phyloP scores from a whole-genome alignment of 257 asterid genomes.

The Fraxinus cuspidata region DNA sequence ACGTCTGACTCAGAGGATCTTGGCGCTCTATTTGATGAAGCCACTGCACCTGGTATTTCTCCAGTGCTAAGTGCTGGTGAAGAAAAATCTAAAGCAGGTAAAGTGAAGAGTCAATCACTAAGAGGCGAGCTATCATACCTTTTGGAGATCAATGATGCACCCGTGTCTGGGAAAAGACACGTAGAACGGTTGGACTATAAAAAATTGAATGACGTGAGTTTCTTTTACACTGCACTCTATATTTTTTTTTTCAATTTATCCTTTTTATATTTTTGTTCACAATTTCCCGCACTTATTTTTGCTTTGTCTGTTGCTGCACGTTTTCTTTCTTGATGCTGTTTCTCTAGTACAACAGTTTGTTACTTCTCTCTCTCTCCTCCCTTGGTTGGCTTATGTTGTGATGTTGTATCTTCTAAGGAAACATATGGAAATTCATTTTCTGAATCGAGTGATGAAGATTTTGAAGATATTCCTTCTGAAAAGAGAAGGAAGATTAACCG shows the following conservation, averaged over 20 bases:
- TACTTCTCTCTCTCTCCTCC: not conserved
- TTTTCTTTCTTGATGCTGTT: not conserved
- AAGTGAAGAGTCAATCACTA: constrained; percentile 41
- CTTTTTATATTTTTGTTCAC: not conserved
- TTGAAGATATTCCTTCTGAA: constrained; percentile 42
- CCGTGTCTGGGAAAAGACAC: constrained; percentile 58
- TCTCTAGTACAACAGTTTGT: not conserved
- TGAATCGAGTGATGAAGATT: constrained; percentile 94
- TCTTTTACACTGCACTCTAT: constrained; percentile 11
- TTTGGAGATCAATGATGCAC: constrained; percentile 46
- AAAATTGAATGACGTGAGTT: constrained; percentile 80
- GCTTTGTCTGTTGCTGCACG: not conserved
- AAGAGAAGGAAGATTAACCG: constrained; percentile 49
- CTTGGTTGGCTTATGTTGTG: constrained; percentile 26
- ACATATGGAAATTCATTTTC: constrained; percentile 71
- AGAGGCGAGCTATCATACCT: constrained; percentile 62
- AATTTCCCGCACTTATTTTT: not conserved
- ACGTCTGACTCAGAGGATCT: constrained; percentile 93
- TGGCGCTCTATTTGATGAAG: constrained; percentile 54
- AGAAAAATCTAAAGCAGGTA: constrained; percentile 36
- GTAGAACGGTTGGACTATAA: constrained; percentile 84
- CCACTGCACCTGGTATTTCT: constrained; percentile 36
- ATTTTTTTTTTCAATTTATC: not conserved
- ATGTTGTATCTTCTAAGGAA: constrained; percentile 51
- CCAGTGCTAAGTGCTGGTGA: constrained; percentile 30